Percentiles rank a stretch among this genome's conserved stretches.
phyloP scores from a whole-genome alignment of 2,329 filamentous ascomycete genomes.

The Lecanicillium sp. region DNA sequence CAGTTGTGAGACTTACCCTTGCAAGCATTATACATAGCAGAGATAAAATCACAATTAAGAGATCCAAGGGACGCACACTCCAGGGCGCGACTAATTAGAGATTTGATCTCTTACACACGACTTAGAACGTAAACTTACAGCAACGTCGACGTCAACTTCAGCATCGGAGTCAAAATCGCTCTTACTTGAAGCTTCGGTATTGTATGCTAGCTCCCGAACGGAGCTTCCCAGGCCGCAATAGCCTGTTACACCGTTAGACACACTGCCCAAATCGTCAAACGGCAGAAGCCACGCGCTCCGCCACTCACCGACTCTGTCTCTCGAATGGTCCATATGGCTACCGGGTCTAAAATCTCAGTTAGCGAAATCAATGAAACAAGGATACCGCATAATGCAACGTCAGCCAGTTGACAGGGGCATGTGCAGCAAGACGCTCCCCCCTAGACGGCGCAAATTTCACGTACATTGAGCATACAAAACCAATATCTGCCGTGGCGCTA shows the following conservation, averaged over 20 bases:
- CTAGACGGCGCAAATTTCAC: too few species aligned
- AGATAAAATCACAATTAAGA: slow-evolving; percentile 60
- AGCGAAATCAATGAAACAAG: slow-evolving; percentile 1
- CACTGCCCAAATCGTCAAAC: too few species aligned
- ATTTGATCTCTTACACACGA: slow-evolving; percentile 1
- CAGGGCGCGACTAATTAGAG: slow-evolving; percentile 1
- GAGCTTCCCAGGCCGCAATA: slow-evolving; percentile 65
- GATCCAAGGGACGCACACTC: slow-evolving; percentile 76
- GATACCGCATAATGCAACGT: too few species aligned
- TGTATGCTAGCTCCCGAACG: slow-evolving; percentile 28
- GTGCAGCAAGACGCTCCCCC: too few species aligned
- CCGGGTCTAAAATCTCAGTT: slow-evolving; percentile 24
- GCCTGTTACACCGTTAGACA: slow-evolving; percentile 42
- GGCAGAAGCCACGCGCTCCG: too few species aligned
- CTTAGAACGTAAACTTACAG: slow-evolving; percentile 38
- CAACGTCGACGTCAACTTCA: slow-evolving; percentile 61
- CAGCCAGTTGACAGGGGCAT: too few species aligned
- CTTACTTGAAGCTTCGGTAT: background rate
- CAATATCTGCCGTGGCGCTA: slow-evolving; percentile 57
- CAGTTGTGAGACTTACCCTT: slow-evolving; percentile 34
- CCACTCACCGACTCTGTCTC: slow-evolving; percentile 22
- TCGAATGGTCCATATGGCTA: slow-evolving; percentile 20
- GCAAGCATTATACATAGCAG: slow-evolving; percentile 44
- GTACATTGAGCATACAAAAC: slow-evolving; percentile 81
- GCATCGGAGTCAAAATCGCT: slow-evolving; percentile 52